Evolutionary conservation across 192 early-diverging fungal genomes (phyloP), one percentile per base, ranked within the genome.

Genomic region (Coemansia sp.): DNA sequence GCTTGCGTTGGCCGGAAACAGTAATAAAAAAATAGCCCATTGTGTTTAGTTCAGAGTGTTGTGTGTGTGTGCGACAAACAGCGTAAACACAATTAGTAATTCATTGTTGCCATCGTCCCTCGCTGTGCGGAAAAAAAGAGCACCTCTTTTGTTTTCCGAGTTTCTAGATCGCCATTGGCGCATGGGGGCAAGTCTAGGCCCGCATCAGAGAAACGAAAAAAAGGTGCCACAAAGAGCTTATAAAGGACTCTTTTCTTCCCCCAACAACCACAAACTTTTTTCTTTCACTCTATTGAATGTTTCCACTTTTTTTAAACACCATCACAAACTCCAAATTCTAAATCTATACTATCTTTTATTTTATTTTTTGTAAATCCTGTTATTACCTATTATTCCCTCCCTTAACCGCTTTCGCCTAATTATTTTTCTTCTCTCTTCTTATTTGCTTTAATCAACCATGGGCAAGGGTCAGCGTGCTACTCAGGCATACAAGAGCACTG

Each of bases 401-500:
- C 27, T 27, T 27, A 31, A 36, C 44, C 24, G 27, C 54, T 0
- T 60, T 46, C 65, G 29, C 42, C 41, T 18, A 63, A 34, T 41
- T 63, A 63, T 67, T 47, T 41, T 62, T 63, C 18, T 55, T 27
- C 27, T 27, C 27, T 27, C 27, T 27, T 27, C 27, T 27, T 27
- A 27, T 27, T 27, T 27, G 1, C 27, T 27, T 38, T 67, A 29
- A 16, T 7, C 2, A 51, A 68, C 22, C 16, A 84, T 84, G 77
- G 77, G 76, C 47, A 84, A 84, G 69, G 77, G 81, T 18, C 73
- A 84, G 73, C 81, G 77, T 29, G 77, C 76, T 9, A 38, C 71
- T 44, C 70, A 73, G 70, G 52, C 69, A 47, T 79, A 70, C 74
- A 78, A 68, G 67, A 76, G 71, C 65, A 78, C 76, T 47, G 81